Percentiles rank a stretch among this genome's conserved stretches.
Conservation (phyloP, 768 basidiomycete species). For the Grammothele lineata region DNA sequence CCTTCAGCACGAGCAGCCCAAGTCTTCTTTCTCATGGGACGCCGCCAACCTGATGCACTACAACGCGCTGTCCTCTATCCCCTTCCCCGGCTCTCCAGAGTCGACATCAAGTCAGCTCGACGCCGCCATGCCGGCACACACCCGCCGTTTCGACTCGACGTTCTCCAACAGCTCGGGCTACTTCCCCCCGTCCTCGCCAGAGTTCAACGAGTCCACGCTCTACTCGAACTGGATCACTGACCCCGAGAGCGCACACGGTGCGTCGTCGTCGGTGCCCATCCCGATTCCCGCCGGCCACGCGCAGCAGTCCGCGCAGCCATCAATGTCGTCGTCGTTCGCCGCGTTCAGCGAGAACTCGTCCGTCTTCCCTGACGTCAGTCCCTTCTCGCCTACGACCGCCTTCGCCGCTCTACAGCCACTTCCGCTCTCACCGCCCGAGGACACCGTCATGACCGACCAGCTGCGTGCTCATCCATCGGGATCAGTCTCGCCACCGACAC, state of each 20-base stretch:
- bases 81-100: constrained; percentile 37
- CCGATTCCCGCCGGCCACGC: constrained; percentile 42
- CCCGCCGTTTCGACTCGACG: constrained; percentile 22
- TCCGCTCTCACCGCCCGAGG: constrained; percentile 49
- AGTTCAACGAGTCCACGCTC: constrained; percentile 37
- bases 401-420: constrained; percentile 57
- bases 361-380: constrained; percentile 41
- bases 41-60: constrained; percentile 35
- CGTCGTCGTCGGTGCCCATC: constrained; percentile 54
- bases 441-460: constrained; percentile 20
- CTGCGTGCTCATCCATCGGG: constrained; percentile 16
- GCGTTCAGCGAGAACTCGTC: constrained; percentile 42
- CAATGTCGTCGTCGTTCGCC: constrained; percentile 42
- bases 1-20: constrained; percentile 20
- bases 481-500: constrained; percentile 60
- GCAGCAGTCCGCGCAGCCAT: constrained; percentile 4
- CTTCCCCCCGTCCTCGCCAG: constrained; percentile 31
- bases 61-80: constrained; percentile 35
- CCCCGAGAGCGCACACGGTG: constrained; percentile 35
- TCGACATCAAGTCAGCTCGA: constrained; percentile 38
- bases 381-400: constrained; percentile 54
- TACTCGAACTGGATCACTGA: constrained; percentile 65
- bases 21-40: constrained; percentile 31
- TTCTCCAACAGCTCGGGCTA: constrained; percentile 27
- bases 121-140: constrained; percentile 31